Evolutionary conservation across 192 early-diverging fungal genomes (phyloP), one percentile per base, ranked within the genome.

Genomic region (Coemansia sp.): DNA sequence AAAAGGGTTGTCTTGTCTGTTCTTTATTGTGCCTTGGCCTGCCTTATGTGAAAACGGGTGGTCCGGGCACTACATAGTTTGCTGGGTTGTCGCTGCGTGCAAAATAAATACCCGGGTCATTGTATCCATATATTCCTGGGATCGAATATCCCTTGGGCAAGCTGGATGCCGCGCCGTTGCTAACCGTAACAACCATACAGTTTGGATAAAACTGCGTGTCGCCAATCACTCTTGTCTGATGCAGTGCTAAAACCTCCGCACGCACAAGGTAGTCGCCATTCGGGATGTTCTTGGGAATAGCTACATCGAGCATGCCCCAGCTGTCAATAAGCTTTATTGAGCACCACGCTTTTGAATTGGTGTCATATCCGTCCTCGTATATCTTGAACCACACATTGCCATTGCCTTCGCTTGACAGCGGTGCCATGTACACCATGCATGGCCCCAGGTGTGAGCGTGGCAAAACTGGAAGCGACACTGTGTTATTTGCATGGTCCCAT

Each of bases 201-300:
- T 71, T 67, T 2, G 69, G 63, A 37, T 66, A 76, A 2, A 58
- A 66, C 53, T 76, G 68, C 20, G 74, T 68, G 28, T 58, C 63
- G 25, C 35, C 55, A 28, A n/a, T 9, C 0, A 21, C 30, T 5
- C 30, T 13, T 5, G 60, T 68, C n/a, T 51, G 31, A n/a, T 76
- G 74, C 6, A 76, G 28, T 10, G 74, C 64, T 52, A 70, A 57
- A 21, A 76, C 18, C 35, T 76, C 74, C 9, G 60, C 52, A 2
- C 64, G 63, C 15, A 76, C 25, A 20, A 76, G 43, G 33, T 76
- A 76, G 12, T 76, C 33, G 3, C 74, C 74, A 29, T 30, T 1
- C 3, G 37, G 13, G 15, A 76, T 71, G 7, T 71, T 25, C 20
- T 35, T 15, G 0, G 74, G 74, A 43, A 76, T 63, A 2, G 42